Conservation (phyloP, 1,139 yeast species). For the Pichia sp. region DNA sequence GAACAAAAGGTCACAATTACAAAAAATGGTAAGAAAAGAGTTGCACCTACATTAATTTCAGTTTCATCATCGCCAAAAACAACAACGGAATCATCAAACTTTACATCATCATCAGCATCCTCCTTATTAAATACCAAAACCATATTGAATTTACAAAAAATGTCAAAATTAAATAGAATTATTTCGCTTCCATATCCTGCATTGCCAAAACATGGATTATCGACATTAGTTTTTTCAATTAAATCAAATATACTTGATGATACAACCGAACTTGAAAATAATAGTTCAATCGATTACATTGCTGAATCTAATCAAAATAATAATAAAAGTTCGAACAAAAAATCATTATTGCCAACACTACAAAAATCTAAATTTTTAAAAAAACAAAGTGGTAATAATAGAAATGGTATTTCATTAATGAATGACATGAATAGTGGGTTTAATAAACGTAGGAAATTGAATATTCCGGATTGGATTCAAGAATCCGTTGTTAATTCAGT, state of each 20-base stretch:
- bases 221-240: slow-evolving; percentile 42
- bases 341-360: slow-evolving; percentile 8
- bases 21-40: slow-evolving; percentile 79
- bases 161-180: slow-evolving; percentile 18
- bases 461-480: slow-evolving; percentile 23
- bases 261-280: slow-evolving; percentile 17
- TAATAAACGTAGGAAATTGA: slow-evolving; percentile 18
- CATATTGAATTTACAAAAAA: slow-evolving; percentile 9
- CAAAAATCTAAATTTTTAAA: neutral
- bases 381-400: neutral
- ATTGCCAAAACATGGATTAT: slow-evolving; percentile 44
- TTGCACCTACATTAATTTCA: slow-evolving; percentile 73
- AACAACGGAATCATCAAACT: slow-evolving; percentile 2
- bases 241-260: slow-evolving; percentile 25
- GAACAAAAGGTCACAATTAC: slow-evolving; percentile 52
- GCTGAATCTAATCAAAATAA: slow-evolving; percentile 20
- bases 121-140: neutral
- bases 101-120: neutral
- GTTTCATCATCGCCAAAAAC: slow-evolving; percentile 26
- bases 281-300: slow-evolving; percentile 28
- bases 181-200: slow-evolving; percentile 30
- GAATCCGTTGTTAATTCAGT: slow-evolving; percentile 20
- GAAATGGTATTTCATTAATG: neutral
- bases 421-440: neutral
- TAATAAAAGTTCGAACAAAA: slow-evolving; percentile 7